Percentiles rank a stretch among this genome's conserved stretches.
phyloP scores from a whole-genome alignment of 345 rosid genomes.

The Eucalyptus coolabah region DNA sequence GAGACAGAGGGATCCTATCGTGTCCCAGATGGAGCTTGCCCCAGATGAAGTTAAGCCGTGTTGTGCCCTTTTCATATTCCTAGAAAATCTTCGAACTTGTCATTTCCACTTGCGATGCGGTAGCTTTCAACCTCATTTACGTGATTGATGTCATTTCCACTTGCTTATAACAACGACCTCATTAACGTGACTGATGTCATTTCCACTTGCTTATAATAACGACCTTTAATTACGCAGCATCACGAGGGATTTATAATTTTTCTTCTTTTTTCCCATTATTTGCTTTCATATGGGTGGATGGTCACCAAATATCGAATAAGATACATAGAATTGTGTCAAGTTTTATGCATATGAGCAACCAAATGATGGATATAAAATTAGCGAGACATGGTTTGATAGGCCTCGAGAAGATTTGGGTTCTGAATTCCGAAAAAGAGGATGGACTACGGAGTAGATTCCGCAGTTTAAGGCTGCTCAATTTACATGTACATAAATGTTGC shows the following conservation, averaged over 20 bases:
- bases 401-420: not conserved
- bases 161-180: too few relatives aligned
- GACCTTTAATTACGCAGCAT: not conserved
- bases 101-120: not conserved
- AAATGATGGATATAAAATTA: not conserved
- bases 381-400: not conserved
- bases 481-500: not conserved
- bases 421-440: not conserved
- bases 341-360: not conserved
- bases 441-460: not conserved
- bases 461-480: not conserved
- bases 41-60: not conserved
- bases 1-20: not conserved
- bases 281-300: not conserved
- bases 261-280: not conserved
- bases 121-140: not conserved
- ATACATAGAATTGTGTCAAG: not conserved
- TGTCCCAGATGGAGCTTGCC: not conserved
- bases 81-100: not conserved
- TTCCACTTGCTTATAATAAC: too few relatives aligned
- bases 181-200: not conserved
- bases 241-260: not conserved
- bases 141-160: not conserved
- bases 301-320: not conserved
- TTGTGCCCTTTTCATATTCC: not conserved